Base-by-base conservation (phyloP, 495 filamentous ascomycete genomes). In the Penicillium paxilli region DNA sequence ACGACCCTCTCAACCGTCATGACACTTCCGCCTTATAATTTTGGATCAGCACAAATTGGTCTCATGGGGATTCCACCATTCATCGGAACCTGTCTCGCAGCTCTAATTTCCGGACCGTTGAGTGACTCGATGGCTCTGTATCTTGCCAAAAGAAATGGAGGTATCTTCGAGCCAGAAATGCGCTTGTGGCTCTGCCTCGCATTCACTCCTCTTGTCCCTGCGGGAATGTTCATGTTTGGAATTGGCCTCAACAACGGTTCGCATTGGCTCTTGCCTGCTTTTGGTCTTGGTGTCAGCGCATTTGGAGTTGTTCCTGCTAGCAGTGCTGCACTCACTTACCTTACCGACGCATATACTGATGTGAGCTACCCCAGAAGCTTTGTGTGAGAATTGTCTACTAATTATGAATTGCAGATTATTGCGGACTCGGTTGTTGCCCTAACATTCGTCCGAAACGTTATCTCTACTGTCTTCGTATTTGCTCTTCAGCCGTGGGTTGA, bases 131-230 rank as follows among this genome's bases (percentile, higher is more conserved):
- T 57, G 7, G 58, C 59, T 22, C 44, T 74, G 8, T 49, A 42
- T 5, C 55, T 63, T 19, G 60, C 74, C 4, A 65, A 66, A 25
- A 54, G 63, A 32, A 70, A 72, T 22, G 57, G 61, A 1, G 71
- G 70, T 8, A 54, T 75, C 22, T 66, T 63, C 35, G 73, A 77
- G 44, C 60, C 70, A 5, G 73, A 76, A 46, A 67, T 66, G 52
- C 65, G 71, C 14, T 62, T 73, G 12, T 72, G 63, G 63, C 44
- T 63, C 1, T 45, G 49, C 8, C 12, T 62, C 20, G 51, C 62
- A 3, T 68, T 66, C 25, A 47, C 59, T 0, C 62, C 64, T 3
- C 55, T 67, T 14, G 56, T 68, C 22, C 58, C 64, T 5, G 60
- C 60, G 5, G 71, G 68, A 6, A 33, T 65, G 1, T 63, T 72